These are phyloP conservation scores for Wilhelminamyces savonicus DNA, from an alignment of 805 yeast species.

Conservation along the genomic window DNA sequence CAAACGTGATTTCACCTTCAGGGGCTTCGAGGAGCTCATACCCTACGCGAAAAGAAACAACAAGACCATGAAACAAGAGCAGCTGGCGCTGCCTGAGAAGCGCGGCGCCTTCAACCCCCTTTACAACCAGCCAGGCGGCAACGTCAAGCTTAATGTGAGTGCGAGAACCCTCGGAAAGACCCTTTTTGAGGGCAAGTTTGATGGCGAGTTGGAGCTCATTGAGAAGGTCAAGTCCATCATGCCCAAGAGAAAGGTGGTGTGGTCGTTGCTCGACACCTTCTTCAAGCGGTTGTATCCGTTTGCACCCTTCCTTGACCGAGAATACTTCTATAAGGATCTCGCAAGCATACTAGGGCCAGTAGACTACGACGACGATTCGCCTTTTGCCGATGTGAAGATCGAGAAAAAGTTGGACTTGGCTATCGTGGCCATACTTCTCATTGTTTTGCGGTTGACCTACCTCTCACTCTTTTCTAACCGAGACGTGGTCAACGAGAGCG, in stretches of 20 bases:
- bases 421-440: constrained; percentile 44
- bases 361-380: constrained; percentile 5
- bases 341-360: constrained; percentile 35
- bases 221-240: constrained; percentile 11
- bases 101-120: no score
- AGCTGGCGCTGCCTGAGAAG: no score
- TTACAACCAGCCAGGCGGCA: no score
- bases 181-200: constrained; percentile 22
- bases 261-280: constrained; percentile 10
- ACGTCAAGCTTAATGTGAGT: constrained; percentile 21
- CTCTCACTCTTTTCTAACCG: constrained; percentile 31
- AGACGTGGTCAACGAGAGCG: constrained; percentile 14
- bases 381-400: constrained; percentile 18
- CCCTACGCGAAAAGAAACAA: constrained; percentile 10
- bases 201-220: constrained; percentile 15
- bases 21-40: constrained; percentile 16
- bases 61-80: no score
- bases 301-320: constrained; percentile 15
- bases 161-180: constrained; percentile 31
- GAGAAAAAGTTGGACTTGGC: constrained; percentile 40
- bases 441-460: constrained; percentile 51
- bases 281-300: constrained; percentile 13
- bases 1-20: constrained; percentile 17
- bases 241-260: constrained; percentile 9
- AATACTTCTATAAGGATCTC: constrained; percentile 28